These are phyloP conservation scores for Ganoderma meredithae DNA, from an alignment of 1,284 basidiomycete species.

Conservation along the genomic window DNA sequence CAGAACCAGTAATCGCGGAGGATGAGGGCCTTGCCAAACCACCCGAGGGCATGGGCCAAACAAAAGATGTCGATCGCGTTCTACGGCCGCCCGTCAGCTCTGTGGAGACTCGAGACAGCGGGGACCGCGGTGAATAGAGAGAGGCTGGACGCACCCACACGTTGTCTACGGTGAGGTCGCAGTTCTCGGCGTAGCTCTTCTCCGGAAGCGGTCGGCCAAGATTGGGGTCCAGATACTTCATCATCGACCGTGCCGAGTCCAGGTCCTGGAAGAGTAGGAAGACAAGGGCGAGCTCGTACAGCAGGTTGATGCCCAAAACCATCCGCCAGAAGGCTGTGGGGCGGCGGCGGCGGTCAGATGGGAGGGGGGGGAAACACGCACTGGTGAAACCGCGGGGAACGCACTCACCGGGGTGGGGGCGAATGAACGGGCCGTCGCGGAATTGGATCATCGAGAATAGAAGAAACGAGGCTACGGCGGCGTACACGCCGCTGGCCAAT, in stretches of 20 bases:
- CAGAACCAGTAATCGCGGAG: conserved; percentile 90
- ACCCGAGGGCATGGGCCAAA: conserved; percentile 81
- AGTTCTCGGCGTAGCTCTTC: conserved; percentile 85
- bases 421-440: conserved; percentile 74
- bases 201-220: conserved; percentile 80
- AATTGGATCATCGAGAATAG: conserved; percentile 86
- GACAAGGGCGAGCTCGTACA: conserved; percentile 82
- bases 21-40: conserved; percentile 89
- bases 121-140: conserved; percentile 12
- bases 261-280: conserved; percentile 87
- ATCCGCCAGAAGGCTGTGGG: conserved; percentile 72
- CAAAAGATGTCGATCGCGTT: conserved; percentile 85
- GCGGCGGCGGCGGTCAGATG: conserved; percentile 12
- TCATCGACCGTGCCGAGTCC: conserved; percentile 77
- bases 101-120: background rate
- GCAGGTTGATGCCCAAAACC: conserved; percentile 77
- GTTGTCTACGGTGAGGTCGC: conserved; percentile 65
- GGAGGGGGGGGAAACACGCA: background rate
- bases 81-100: conserved; percentile 45
- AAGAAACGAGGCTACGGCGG: conserved; percentile 72
- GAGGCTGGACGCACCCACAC: conserved; percentile 64
- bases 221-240: conserved; percentile 75
- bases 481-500: conserved; percentile 68
- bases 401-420: conserved; percentile 45
- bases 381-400: background rate